Base-by-base conservation (phyloP, 2,329 filamentous ascomycete species). In the Hymenoscyphus scutula region DNA sequence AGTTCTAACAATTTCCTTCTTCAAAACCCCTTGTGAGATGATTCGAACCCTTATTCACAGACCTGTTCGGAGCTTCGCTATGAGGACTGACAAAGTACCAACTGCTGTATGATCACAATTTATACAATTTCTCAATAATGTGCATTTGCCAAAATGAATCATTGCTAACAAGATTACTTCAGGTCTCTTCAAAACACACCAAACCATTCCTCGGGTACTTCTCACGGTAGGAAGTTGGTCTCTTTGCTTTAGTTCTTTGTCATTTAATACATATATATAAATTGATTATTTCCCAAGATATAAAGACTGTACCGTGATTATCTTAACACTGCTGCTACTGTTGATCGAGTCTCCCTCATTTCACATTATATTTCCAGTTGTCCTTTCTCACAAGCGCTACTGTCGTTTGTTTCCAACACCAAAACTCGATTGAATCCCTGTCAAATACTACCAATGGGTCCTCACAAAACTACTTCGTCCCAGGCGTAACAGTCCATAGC, bases 31-130 rank as follows among this genome's bases (percentile, higher is more conserved):
- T 34, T 59, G 61, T 71, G 82, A 80, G 74, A 85, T 91, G 89
- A 91, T 89, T 87, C 91, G 79, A 83, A 76, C 79, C 73, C 78
- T 82, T 78, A 79, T 84, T 89, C 89, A 91, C 88, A 91, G 89
- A 92, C 89, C 89, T 92, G 89, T 89, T 89, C 89, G 82, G 87
- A 91, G 89, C n/a, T 77, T 74, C 72, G 68, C 81, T 11, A 59
- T 91, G 88, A 89, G 82, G 88, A 90, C 82, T 80, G 75, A 80
- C 63, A 78, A 78, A 87, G 85, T 86, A 87, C 86, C 89, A 91
- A 91, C 88, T 89, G 88, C 89, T 91, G 86, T 91, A 88, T 91
- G 88, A 90, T 75, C 62, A 68, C 64, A 51, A 51, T 51, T 10
- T 51, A 51, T 51, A 51, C 45, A 51, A 25, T 51, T 27, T 51